Conservation (phyloP, 2,329 filamentous ascomycete genomes). For the Calycina marina region DNA sequence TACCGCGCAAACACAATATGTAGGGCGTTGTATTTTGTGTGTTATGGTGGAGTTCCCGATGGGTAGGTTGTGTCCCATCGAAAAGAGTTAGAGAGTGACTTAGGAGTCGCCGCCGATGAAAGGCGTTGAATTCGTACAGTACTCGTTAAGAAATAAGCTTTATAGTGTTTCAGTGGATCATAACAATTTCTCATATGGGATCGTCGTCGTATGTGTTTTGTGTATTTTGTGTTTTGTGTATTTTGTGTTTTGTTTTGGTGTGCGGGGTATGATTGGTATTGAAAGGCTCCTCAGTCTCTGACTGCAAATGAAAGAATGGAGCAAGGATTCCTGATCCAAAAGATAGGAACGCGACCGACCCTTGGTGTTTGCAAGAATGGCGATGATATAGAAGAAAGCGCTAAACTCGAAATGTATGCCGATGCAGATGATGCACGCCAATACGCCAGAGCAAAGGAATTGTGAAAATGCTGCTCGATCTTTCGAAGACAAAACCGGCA, state of each 20-base stretch:
- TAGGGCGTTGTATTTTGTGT: no score
- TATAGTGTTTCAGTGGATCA: no score
- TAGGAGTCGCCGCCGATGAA: conserved; percentile 2
- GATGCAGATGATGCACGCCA: conserved; percentile 19
- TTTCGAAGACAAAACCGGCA: conserved; percentile 12
- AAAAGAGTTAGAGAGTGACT: no score
- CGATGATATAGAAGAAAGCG: conserved; percentile 7
- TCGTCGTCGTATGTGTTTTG: conserved; percentile 12
- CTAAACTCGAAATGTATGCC: conserved; percentile 18
- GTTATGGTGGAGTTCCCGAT: no score
- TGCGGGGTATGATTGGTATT: no score
- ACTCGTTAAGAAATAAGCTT: conserved; percentile 7
- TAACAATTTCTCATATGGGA: conserved; percentile 16
- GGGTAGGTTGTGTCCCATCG: no score
- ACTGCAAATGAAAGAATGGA: conserved; percentile 13
- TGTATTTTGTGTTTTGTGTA: conserved; percentile 6
- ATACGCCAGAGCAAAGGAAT: conserved; percentile 15
- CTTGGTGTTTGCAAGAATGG: conserved; percentile 9
- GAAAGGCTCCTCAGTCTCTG: conserved; percentile 7
- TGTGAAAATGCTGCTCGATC: conserved; percentile 7
- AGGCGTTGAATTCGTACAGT: conserved; percentile 7
- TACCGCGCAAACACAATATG: no score
- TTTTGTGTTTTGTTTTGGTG: no score
- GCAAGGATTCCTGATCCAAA: conserved; percentile 22
- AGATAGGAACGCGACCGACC: conserved; percentile 10